A percentile compares a stretch with the other conserved stretches of the same genome.
Conservation (phyloP, 2,329 filamentous ascomycete genomes). For the Fusarium sp. region DNA sequence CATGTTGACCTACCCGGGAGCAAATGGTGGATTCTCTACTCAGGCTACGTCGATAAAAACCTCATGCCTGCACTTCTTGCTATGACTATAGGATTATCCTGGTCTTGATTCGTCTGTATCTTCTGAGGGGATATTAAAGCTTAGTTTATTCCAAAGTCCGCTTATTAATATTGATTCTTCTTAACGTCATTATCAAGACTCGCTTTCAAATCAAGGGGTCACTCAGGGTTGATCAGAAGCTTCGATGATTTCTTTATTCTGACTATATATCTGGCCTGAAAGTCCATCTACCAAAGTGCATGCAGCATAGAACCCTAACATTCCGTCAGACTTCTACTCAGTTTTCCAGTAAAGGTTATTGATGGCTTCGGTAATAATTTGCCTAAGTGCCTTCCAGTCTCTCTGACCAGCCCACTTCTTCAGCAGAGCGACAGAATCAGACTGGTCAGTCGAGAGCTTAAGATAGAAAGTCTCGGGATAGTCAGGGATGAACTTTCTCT, state of each 20-base stretch:
- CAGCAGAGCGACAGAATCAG: not conserved
- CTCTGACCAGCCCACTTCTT: not conserved
- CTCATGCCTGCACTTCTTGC: not conserved
- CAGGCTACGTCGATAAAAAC: not conserved
- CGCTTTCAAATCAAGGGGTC: too few relatives aligned
- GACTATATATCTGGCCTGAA: fast-evolving
- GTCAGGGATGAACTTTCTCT: constrained; percentile 5
- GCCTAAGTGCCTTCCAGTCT: not conserved
- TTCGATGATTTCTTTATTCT: not conserved
- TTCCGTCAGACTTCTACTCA: fast-evolving
- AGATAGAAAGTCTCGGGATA: not conserved
- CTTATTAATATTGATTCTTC: too few relatives aligned
- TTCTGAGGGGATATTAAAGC: fast-evolving
- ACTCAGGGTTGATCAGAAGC: too few relatives aligned
- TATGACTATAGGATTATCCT: not conserved
- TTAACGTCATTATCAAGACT: too few relatives aligned
- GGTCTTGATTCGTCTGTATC: too few relatives aligned
- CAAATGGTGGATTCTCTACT: fast-evolving
- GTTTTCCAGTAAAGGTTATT: not conserved
- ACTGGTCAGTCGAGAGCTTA: not conserved
- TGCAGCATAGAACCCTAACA: fast-evolving
- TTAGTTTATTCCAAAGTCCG: too few relatives aligned
- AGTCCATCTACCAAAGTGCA: fast-evolving
- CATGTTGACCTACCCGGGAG: fast-evolving
- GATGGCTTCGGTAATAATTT: not conserved